These are phyloP conservation scores for Botryobasidium botryosum DNA, from an alignment of 768 basidiomycete species.

Conservation along the genomic window DNA sequence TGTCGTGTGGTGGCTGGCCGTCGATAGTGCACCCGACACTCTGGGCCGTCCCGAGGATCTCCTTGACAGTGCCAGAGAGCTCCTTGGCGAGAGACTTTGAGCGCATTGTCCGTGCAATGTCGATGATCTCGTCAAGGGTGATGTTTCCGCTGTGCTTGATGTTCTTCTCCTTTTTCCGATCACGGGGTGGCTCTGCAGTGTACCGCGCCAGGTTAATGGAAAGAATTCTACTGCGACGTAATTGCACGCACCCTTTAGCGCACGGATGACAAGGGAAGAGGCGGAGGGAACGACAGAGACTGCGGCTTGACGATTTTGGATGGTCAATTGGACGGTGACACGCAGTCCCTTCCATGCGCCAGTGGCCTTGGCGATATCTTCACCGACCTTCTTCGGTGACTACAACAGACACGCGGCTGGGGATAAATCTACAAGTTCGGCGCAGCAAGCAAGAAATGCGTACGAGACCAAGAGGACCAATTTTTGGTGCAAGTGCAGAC, in stretches of 20 bases:
- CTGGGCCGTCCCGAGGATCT: constrained; percentile 96
- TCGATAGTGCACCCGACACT: constrained; percentile 94
- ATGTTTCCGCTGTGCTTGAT: constrained; percentile 97
- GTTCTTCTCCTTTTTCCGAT: constrained; percentile 99
- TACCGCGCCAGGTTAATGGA: constrained; percentile 5
- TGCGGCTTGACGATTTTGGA: constrained; percentile 98
- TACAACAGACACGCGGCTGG: constrained; percentile 18
- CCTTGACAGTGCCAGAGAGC: constrained; percentile 78
- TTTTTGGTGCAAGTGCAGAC: constrained; percentile 96
- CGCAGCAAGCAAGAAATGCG: constrained; percentile 18
- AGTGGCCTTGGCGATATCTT: constrained; percentile 99
- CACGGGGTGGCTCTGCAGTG: constrained; percentile 91
- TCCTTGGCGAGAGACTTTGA: constrained; percentile 87
- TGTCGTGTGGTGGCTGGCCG: constrained; percentile 79
- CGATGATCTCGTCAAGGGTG: constrained; percentile 79
- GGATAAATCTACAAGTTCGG: not conserved
- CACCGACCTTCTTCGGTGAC: constrained; percentile 99
- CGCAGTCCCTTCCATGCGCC: constrained; percentile 98
- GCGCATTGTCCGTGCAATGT: constrained; percentile 93
- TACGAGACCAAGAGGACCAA: constrained; percentile 98
- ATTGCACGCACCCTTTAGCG: constrained; percentile 68
- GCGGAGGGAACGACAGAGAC: constrained; percentile 96
- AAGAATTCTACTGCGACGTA: not conserved
- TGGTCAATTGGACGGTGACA: constrained; percentile 95
- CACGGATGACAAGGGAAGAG: constrained; percentile 91